Base-by-base conservation (phyloP, 2,329 filamentous ascomycete genomes). In the Beauveria sp. region DNA sequence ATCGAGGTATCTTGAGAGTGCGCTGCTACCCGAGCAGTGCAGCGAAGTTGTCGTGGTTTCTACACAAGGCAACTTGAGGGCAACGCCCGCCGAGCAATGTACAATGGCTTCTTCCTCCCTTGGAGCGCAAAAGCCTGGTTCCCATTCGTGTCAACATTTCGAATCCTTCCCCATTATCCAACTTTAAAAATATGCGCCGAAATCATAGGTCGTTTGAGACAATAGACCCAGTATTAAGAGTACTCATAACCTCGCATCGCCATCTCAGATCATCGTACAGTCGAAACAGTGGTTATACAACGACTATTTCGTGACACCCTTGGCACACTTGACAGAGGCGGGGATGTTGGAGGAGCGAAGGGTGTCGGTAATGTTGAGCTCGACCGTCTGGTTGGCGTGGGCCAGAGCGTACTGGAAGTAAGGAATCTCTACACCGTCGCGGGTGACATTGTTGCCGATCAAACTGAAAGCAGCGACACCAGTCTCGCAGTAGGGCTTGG, bases 341-440 rank as follows among this genome's bases (percentile, higher is more conserved):
- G 48, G 54, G n/a, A 58, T n/a, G 28, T 53, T 12, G 47, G 54
- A 58, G 48, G 37, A 24, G 24, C 28, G n/a, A n/a, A 84, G 68
- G 10, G 80, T 78, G 16, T 70, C 65, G 43, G 74, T 76, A 51
- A 85, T 76, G 65, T 85, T 73, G 64, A 88, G 77, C 28, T 77
- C 68, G 54, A 86, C 70, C 47, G 77, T 79, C 69, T 82, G 76
- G 63, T 80, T 80, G 63, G 74, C 77, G 50, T 76, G 73, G 62
- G 73, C 75, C 28, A 88, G 78, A 24, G 84, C 82, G 20, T 80
- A 74, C 62, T 79, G 75, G 63, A 83, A 85, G 72, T 87, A 88
- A 43, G 72, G 69, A 57, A 88, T 72, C 51, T 77, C 71, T 68
- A 84, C 68, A 62, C 80, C 82, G 64, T 79, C 63, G 69, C 81